These are phyloP conservation scores for Serendipita sp. DNA, from an alignment of 768 basidiomycete genomes.

Conservation along the genomic window DNA sequence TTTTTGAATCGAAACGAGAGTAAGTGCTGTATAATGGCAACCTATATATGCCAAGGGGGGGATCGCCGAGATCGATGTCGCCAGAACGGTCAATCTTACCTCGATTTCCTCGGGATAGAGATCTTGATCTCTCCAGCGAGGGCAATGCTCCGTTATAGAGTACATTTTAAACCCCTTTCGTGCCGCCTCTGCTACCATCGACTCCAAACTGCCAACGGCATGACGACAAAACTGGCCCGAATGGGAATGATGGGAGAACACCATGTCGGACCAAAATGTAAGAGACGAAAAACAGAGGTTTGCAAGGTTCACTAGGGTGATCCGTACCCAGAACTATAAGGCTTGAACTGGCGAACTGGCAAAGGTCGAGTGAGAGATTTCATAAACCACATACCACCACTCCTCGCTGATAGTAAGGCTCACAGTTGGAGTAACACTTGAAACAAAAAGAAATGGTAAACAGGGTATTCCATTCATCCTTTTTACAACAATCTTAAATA, in stretches of 20 bases:
- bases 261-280: background rate
- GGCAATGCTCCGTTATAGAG: slow-evolving; percentile 85
- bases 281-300: too few relatives aligned
- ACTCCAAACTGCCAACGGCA: slow-evolving; percentile 62
- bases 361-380: too few relatives aligned
- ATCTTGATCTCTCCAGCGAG: slow-evolving; percentile 64
- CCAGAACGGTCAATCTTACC: slow-evolving; percentile 1
- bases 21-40: background rate
- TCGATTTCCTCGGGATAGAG: slow-evolving; percentile 92
- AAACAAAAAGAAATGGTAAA: too few relatives aligned
- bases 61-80: background rate
- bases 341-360: too few relatives aligned
- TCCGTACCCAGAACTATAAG: too few relatives aligned
- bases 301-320: too few relatives aligned
- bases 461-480: too few relatives aligned
- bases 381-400: too few relatives aligned
- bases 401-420: too few relatives aligned
- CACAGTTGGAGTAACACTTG: too few relatives aligned
- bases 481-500: too few relatives aligned
- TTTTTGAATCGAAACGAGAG: background rate
- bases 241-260: slow-evolving; percentile 56
- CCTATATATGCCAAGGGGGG: background rate
- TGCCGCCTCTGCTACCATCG: slow-evolving; percentile 69
- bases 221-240: slow-evolving; percentile 91
- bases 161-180: slow-evolving; percentile 60